Percentiles rank a stretch among this genome's conserved stretches.
Evolutionary conservation across 2,329 filamentous ascomycete genomes (phyloP).

Genomic region (Didymella segeticola): DNA sequence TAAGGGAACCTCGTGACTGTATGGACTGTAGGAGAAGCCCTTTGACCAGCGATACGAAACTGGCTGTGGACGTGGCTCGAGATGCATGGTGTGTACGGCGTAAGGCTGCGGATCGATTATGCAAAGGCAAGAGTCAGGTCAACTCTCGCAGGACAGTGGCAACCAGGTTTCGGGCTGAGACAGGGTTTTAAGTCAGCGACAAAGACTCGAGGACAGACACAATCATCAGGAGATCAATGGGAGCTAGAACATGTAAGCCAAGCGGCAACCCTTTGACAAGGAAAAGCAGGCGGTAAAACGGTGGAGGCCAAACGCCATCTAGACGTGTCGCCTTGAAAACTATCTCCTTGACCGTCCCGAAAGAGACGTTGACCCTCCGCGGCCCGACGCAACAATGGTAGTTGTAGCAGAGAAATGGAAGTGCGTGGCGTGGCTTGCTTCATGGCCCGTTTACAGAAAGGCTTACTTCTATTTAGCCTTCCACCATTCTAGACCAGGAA

Average conservation of each 20-base stretch:
- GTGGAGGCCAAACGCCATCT: slow-evolving; percentile 1
- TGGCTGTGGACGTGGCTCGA: background rate
- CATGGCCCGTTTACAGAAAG: background rate
- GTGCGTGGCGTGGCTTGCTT: background rate
- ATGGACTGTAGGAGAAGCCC: background rate
- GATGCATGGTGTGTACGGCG: background rate
- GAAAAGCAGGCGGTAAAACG: background rate
- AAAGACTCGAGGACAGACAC: background rate
- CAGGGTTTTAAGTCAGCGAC: slow-evolving; percentile 9
- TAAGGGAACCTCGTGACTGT: background rate
- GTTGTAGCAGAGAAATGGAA: background rate
- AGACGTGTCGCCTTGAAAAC: background rate
- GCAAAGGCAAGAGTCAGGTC: background rate
- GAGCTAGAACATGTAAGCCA: background rate
- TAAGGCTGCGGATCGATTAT: background rate
- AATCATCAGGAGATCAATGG: background rate
- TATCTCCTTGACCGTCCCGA: background rate
- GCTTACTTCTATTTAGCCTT: background rate
- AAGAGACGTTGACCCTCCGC: background rate
- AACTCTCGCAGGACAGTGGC: background rate
- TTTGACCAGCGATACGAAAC: background rate
- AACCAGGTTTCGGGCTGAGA: background rate
- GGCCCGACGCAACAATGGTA: background rate
- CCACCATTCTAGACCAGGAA: background rate
- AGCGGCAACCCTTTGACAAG: slow-evolving; percentile 6